These are phyloP conservation scores for Ophiocordyceps robertsii DNA, from an alignment of 2,329 filamentous ascomycete species.

Conservation along the genomic window DNA sequence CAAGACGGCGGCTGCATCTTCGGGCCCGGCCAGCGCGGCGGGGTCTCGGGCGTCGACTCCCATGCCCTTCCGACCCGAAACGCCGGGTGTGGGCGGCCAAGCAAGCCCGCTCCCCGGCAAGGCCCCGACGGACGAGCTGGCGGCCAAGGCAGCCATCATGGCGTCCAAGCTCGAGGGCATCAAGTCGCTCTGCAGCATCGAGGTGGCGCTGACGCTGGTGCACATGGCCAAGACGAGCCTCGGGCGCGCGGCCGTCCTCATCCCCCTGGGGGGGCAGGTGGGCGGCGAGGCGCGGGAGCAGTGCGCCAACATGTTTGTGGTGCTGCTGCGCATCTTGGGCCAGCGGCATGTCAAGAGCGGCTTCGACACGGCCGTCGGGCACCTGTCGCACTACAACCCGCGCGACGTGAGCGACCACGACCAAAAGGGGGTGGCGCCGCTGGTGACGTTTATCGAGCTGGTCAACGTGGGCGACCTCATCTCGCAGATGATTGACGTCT, in stretches of 20 bases:
- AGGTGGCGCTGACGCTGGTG: conserved; percentile 80
- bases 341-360: conserved; percentile 80
- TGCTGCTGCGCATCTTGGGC: conserved; percentile 71
- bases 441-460: conserved; percentile 91
- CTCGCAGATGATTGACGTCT: conserved; percentile 97
- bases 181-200: conserved; percentile 88
- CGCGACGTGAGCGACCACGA: conserved; percentile 65
- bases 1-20: conserved; percentile 22
- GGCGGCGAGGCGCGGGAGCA: conserved; percentile 78
- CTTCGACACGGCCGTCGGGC: conserved; percentile 83
- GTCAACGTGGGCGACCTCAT: conserved; percentile 98
- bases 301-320: conserved; percentile 80
- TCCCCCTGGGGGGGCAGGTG: conserved; percentile 63
- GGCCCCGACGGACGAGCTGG: conserved; percentile 78
- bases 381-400: conserved; percentile 84
- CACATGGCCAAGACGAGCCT: conserved; percentile 80
- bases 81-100: conserved; percentile 28
- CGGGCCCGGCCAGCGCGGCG: conserved; percentile 21
- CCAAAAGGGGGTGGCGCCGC: conserved; percentile 65
- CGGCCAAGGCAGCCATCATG: conserved; percentile 96
- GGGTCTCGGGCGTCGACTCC: conserved; percentile 16
- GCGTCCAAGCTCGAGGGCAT: conserved; percentile 89
- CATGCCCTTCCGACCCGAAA: conserved; percentile 33
- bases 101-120: conserved; percentile 37
- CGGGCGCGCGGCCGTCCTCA: conserved; percentile 73